A percentile compares a stretch with the other conserved stretches of the same genome.
Conservation (phyloP, 2,329 filamentous ascomycete genomes). For the Talaromyces verruculosus region DNA sequence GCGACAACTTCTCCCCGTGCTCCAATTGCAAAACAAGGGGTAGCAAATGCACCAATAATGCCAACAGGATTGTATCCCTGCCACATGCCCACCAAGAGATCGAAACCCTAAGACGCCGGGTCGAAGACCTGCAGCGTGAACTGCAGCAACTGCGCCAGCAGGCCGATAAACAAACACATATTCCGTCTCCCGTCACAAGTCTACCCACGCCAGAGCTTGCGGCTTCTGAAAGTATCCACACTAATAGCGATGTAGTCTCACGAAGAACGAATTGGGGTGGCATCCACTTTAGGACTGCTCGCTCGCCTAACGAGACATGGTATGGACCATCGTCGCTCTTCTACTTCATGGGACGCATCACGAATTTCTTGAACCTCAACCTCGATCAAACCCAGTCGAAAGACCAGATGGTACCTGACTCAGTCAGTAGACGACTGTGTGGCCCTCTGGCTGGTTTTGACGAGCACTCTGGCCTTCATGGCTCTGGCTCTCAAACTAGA, state of each 20-base stretch:
- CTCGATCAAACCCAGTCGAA: conserved; percentile 36
- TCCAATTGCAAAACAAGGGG: conserved; percentile 12
- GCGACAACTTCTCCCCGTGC: conserved; percentile 17
- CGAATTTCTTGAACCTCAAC: conserved; percentile 36
- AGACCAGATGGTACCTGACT: conserved; percentile 35
- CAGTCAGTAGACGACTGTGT: conserved; percentile 25
- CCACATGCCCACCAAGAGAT: conserved; percentile 16
- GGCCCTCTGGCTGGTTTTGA: conserved; percentile 21
- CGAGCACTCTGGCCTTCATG: background rate
- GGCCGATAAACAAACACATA: conserved; percentile 31
- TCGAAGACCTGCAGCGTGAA: conserved; percentile 31
- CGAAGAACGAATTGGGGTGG: conserved; percentile 39
- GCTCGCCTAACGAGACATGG: conserved; percentile 41
- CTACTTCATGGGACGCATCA: conserved; percentile 50
- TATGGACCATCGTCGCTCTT: conserved; percentile 50
- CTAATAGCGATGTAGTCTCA: conserved; percentile 19
- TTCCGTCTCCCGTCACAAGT: background rate
- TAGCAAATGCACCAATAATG: conserved; percentile 10
- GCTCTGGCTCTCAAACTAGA: conserved; percentile 19
- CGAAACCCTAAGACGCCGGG: conserved; percentile 6
- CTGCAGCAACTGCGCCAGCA: conserved; percentile 35
- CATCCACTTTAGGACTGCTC: conserved; percentile 41
- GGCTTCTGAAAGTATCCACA: background rate
- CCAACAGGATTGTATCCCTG: conserved; percentile 4
- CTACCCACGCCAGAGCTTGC: conserved; percentile 11